Evolutionary conservation across 2,329 filamentous ascomycete genomes (phyloP).

Genomic region (Colletotrichum aenigma): DNA sequence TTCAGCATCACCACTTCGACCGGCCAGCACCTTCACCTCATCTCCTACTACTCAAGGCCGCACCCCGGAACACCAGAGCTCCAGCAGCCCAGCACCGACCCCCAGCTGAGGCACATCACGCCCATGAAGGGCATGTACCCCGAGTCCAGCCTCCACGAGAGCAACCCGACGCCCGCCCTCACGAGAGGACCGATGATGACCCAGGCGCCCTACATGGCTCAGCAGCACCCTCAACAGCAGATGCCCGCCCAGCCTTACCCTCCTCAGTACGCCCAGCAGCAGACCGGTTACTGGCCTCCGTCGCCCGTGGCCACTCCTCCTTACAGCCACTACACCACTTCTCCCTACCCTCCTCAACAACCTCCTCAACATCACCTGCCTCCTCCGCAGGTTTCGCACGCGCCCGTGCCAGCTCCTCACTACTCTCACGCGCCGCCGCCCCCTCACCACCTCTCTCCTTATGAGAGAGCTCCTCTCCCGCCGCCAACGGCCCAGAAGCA

Average conservation of each 20-base stretch:
- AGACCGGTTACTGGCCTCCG: slow-evolving; percentile 57
- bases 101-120: slow-evolving; percentile 78
- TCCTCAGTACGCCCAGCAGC: slow-evolving; percentile 43
- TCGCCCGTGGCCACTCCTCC: slow-evolving; percentile 61
- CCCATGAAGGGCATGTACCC: slow-evolving; percentile 96
- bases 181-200: slow-evolving; percentile 74
- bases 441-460: slow-evolving; percentile 22
- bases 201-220: slow-evolving; percentile 37
- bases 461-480: slow-evolving; percentile 42
- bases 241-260: slow-evolving; percentile 39
- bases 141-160: slow-evolving; percentile 90
- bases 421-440: slow-evolving; percentile 26
- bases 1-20: slow-evolving; percentile 97
- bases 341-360: slow-evolving; percentile 37
- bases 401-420: slow-evolving; percentile 31
- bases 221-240: slow-evolving; percentile 36
- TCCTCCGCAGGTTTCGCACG: slow-evolving; percentile 25
- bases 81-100: slow-evolving; percentile 81
- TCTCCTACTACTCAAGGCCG: slow-evolving; percentile 92
- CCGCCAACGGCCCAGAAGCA: slow-evolving; percentile 35
- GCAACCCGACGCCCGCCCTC: slow-evolving; percentile 78
- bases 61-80: slow-evolving; percentile 75
- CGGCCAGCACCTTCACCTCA: slow-evolving; percentile 90
- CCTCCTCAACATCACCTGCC: slow-evolving; percentile 22
- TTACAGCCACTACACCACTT: slow-evolving; percentile 49